Base-by-base conservation (phyloP, 371 early-diverging fungal genomes). In the Dinochytrium kinnereticum region DNA sequence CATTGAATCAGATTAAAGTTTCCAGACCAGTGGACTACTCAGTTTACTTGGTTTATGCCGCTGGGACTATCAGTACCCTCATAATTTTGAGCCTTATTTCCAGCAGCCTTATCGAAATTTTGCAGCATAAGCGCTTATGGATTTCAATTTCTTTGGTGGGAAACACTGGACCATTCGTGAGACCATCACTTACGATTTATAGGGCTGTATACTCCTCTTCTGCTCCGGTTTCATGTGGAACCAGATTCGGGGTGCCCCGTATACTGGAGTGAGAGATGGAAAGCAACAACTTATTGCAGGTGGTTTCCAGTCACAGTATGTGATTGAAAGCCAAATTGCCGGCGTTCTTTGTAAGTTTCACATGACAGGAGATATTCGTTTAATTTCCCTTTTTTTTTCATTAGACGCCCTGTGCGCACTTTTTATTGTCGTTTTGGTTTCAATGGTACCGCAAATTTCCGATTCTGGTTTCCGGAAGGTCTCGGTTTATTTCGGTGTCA, bases 161-260 rank as follows among this genome's bases (percentile, higher is more conserved):
- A 26, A 53, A 15, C 26, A n/a, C 5, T 13, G 5, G 49, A 13
- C 13, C 13, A 10, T 13, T 44, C 49, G 44, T 15, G 2, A 40
- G 21, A 1, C 3, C 59, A 19, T 50, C 30, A 15, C 53, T 28
- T 37, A 19, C 37, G 26, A 17, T 53, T 39, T 10, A 7, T 75
- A 91, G 90, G 73, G 88, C 33, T 81, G 84, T n/a, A 90, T 91
- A 55, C 79, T 93, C 34, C 75, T 89, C 59, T 91, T 94, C 89
- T 92, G 87, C 39, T 90, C 91, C 21, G 96, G 95, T 49, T 89
- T 90, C 76, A 95, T 95, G 96, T 95, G 93, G 93, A 94, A 94
- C 79, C 87, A 87, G 68, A 95, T 95, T 78, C 91, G 94, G 36
- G 82, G 84, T 15, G 90, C 96, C 0, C 92, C 92, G 24, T 94